Conservation (phyloP, 805 yeast species). For the Brettanomyces sp. region DNA sequence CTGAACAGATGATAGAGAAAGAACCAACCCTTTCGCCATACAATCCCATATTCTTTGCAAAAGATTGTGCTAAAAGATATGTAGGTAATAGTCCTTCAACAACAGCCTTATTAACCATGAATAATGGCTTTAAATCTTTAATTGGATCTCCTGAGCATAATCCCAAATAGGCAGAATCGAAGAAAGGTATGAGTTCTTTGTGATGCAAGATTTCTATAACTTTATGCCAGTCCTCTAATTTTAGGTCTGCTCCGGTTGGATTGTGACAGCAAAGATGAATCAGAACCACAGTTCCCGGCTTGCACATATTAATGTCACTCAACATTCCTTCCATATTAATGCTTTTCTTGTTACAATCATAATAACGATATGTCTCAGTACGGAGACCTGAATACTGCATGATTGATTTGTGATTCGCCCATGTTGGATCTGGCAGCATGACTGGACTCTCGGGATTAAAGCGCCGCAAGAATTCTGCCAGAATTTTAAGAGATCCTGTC, state of each 20-base stretch:
- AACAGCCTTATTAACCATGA: constrained; percentile 30
- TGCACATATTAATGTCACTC: constrained; percentile 44
- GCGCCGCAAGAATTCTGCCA: constrained; percentile 64
- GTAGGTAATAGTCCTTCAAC: constrained; percentile 43
- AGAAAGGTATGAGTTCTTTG: constrained; percentile 63
- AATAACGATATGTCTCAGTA: constrained; percentile 60
- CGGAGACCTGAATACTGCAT: constrained; percentile 64
- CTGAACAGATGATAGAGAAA: constrained; percentile 51
- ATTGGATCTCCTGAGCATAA: constrained; percentile 79
- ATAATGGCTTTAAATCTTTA: constrained; percentile 49
- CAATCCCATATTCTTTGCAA: constrained; percentile 91
- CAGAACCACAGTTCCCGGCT: constrained; percentile 55
- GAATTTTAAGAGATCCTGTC: constrained; percentile 85
- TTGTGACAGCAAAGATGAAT: constrained; percentile 95
- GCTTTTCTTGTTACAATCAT: constrained; percentile 49
- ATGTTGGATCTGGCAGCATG: constrained; percentile 78
- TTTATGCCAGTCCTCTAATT: constrained; percentile 68
- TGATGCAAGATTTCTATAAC: constrained; percentile 55
- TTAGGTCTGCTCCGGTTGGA: constrained; percentile 94
- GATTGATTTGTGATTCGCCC: constrained; percentile 89
- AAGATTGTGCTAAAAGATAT: constrained; percentile 72
- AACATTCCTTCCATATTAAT: constrained; percentile 60
- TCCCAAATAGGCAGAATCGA: constrained; percentile 95
- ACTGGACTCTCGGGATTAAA: constrained; percentile 48
- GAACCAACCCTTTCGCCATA: constrained; percentile 95